phyloP scores from a whole-genome alignment of 129 eudicot species.

The Scalesia atractyloides region DNA sequence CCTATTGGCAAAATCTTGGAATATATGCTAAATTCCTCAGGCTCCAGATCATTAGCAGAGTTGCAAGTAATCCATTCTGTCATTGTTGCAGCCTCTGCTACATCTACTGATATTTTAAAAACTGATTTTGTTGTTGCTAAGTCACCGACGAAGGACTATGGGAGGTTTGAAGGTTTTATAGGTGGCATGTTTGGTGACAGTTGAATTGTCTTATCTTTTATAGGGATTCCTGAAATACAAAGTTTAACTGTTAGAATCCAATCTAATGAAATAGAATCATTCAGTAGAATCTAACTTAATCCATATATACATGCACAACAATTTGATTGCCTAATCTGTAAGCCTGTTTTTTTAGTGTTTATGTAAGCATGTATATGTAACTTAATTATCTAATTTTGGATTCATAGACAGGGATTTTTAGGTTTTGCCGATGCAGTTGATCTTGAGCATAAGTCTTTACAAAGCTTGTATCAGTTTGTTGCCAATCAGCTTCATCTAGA shows the following conservation, averaged over 20 bases:
- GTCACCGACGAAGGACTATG: slow-evolving; percentile 34
- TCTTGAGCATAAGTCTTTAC: slow-evolving; percentile 65
- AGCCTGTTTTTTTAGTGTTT: too few species aligned
- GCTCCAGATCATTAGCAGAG: slow-evolving; percentile 33
- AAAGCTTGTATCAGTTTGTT: slow-evolving; percentile 38
- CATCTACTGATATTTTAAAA: slow-evolving; percentile 13
- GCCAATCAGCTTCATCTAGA: too few species aligned
- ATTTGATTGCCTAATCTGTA: too few species aligned
- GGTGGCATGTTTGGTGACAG: slow-evolving; percentile 39
- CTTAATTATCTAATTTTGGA: slow-evolving; percentile 18
- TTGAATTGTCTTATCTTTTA: slow-evolving; percentile 31
- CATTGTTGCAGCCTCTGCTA: slow-evolving; percentile 11
- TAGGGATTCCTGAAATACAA: slow-evolving; percentile 34
- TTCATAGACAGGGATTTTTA: slow-evolving; percentile 91
- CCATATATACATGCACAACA: too few species aligned
- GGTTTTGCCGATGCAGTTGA: slow-evolving; percentile 88
- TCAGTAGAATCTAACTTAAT: too few species aligned
- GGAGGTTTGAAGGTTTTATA: slow-evolving; percentile 28
- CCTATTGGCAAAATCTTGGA: slow-evolving; percentile 45
- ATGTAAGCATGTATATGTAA: too few species aligned
- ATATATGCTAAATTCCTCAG: slow-evolving; percentile 21
- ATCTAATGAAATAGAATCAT: background rate
- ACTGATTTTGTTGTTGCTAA: slow-evolving; percentile 10
- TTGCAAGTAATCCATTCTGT: slow-evolving; percentile 27
- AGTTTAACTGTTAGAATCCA: background rate